Percentiles rank a stretch among this genome's conserved stretches.
These are phyloP conservation scores for Colletotrichum spinosum DNA, from an alignment of 2,329 filamentous ascomycete species.

Conservation along the genomic window DNA sequence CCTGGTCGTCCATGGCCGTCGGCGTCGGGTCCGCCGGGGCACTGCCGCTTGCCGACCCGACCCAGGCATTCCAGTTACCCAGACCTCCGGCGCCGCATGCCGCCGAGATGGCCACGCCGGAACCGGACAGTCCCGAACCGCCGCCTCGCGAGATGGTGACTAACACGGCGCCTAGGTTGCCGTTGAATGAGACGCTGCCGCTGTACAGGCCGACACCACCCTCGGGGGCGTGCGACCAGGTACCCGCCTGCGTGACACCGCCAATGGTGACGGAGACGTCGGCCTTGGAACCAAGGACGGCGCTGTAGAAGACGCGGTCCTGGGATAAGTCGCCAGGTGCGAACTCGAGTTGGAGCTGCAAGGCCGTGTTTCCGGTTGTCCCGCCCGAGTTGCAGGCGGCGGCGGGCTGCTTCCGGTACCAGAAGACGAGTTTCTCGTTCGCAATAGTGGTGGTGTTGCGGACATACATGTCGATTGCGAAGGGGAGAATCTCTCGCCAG, in stretches of 20 bases:
- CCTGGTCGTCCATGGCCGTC: conserved; percentile 20
- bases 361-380: conserved; percentile 44
- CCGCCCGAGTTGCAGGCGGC: conserved; percentile 42
- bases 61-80: conserved; percentile 30
- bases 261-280: conserved; percentile 8
- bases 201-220: conserved; percentile 44
- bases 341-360: conserved; percentile 41
- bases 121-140: not conserved
- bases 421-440: conserved; percentile 43
- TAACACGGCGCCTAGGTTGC: conserved; percentile 43
- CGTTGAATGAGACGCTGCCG: conserved; percentile 41
- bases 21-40: not conserved
- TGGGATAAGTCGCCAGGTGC: conserved; percentile 35
- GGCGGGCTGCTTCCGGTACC: conserved; percentile 46
- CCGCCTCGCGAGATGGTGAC: conserved; percentile 46
- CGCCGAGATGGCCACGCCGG: conserved; percentile 12
- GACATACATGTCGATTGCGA: no score
- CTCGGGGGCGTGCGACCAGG: conserved; percentile 6
- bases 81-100: conserved; percentile 16
- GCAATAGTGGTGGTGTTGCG: no score
- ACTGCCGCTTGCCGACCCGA: conserved; percentile 1
- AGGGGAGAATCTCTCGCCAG: no score
- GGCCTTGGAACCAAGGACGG: not conserved
- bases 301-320: conserved; percentile 40
- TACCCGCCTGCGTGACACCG: not conserved